phyloP scores from a whole-genome alignment of 768 basidiomycete species.

The Amanita polypyramis region DNA sequence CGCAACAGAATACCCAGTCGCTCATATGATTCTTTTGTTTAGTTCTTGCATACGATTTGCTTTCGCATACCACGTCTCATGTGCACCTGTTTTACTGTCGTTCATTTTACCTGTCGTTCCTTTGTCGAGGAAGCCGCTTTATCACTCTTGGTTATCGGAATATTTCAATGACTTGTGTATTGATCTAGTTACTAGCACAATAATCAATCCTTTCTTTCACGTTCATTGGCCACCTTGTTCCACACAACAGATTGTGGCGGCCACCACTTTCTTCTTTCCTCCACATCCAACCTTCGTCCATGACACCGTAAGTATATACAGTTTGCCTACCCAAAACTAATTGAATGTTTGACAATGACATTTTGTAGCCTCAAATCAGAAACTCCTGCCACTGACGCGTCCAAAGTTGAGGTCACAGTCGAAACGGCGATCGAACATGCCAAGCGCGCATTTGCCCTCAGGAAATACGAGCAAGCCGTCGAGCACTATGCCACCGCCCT shows the following conservation, averaged over 20 bases:
- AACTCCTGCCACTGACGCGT: slow-evolving; percentile 16
- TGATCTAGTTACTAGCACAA: slow-evolving; percentile 3
- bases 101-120: not conserved
- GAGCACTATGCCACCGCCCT: slow-evolving; percentile 79
- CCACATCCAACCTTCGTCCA: not conserved
- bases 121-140: not conserved
- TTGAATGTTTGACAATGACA: not conserved
- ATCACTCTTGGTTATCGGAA: not conserved
- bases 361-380: not conserved
- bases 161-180: not conserved
- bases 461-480: slow-evolving; percentile 78
- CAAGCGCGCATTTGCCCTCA: slow-evolving; percentile 81
- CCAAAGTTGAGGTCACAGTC: slow-evolving; percentile 22
- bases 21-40: slow-evolving; percentile 7
- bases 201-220: not conserved
- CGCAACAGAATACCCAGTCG: not conserved
- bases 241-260: not conserved
- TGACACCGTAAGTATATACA: slow-evolving; percentile 1
- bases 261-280: not conserved
- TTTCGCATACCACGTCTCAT: not conserved
- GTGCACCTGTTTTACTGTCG: not conserved
- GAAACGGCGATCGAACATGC: slow-evolving; percentile 65
- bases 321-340: not conserved
- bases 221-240: not conserved
- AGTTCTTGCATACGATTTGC: not conserved